Evolutionary conservation across 257 asterid species (phyloP).

Genomic region (Scutellaria galericulata): DNA sequence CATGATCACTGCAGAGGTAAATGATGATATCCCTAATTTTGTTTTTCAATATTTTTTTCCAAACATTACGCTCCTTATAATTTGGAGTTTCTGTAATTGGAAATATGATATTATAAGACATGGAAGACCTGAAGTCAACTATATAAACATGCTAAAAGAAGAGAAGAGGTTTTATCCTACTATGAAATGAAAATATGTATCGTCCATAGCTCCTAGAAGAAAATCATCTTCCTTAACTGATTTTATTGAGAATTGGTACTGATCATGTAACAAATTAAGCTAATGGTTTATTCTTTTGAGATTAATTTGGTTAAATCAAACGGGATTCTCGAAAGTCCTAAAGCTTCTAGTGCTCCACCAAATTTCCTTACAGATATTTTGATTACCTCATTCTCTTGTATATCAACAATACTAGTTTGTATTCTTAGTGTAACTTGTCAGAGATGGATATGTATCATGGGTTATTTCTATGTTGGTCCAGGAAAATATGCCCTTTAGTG

Average conservation of each 20-base stretch:
- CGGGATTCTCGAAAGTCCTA: too few relatives aligned
- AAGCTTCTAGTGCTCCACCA: background rate
- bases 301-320: too few relatives aligned
- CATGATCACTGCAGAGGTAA: conserved; percentile 66
- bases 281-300: too few relatives aligned
- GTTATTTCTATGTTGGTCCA: conserved; percentile 36
- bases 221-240: background rate
- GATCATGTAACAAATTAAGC: too few relatives aligned
- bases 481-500: conserved; percentile 57
- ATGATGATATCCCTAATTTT: conserved; percentile 10
- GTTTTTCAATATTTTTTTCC: conserved; percentile 1
- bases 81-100: background rate
- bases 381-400: background rate
- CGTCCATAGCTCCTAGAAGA: background rate
- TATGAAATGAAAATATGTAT: background rate
- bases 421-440: background rate
- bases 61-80: background rate
- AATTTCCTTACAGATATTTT: conserved; percentile 5
- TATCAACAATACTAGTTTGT: background rate
- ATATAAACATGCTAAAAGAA: background rate
- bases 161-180: conserved; percentile 2
- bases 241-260: background rate
- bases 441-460: conserved; percentile 8
- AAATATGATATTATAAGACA: background rate
- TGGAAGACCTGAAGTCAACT: conserved; percentile 7